A percentile compares a stretch with the other conserved stretches of the same genome.
Conservation (phyloP, 441 rosid genomes). For the Bocquillonia castaneifolia region DNA sequence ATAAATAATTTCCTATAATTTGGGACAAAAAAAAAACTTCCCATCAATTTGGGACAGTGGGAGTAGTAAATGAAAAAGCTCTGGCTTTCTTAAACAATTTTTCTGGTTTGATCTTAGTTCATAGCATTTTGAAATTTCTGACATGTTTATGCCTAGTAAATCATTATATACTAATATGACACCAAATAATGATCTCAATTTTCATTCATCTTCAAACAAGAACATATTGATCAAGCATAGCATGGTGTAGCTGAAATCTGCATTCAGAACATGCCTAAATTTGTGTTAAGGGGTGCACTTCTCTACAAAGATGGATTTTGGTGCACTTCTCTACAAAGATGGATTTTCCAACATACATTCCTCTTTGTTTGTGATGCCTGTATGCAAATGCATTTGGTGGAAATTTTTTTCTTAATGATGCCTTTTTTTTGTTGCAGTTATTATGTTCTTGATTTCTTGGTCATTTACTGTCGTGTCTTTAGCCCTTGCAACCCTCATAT, state of each 20-base stretch:
- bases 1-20: no score
- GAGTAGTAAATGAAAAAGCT: no score
- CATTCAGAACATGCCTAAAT: not conserved
- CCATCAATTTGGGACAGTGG: no score
- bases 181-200: not conserved
- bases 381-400: not conserved
- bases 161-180: not conserved
- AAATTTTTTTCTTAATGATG: slow-evolving; percentile 10
- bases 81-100: no score
- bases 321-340: not conserved
- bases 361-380: not conserved
- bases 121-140: not conserved
- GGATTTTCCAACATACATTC: not conserved
- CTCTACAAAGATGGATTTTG: no score
- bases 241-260: not conserved
- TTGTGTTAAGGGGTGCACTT: not conserved
- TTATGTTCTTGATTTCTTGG: slow-evolving; percentile 99
- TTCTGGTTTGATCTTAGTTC: not conserved
- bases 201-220: not conserved
- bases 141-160: not conserved
- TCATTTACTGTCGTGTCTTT: slow-evolving; percentile 83
- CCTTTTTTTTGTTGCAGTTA: slow-evolving; percentile 58
- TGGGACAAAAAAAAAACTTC: no score
- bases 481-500: slow-evolving; percentile 95
- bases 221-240: not conserved